Conservation (phyloP, 2,329 filamentous ascomycete genomes). For the Rhinocladiella similis region DNA sequence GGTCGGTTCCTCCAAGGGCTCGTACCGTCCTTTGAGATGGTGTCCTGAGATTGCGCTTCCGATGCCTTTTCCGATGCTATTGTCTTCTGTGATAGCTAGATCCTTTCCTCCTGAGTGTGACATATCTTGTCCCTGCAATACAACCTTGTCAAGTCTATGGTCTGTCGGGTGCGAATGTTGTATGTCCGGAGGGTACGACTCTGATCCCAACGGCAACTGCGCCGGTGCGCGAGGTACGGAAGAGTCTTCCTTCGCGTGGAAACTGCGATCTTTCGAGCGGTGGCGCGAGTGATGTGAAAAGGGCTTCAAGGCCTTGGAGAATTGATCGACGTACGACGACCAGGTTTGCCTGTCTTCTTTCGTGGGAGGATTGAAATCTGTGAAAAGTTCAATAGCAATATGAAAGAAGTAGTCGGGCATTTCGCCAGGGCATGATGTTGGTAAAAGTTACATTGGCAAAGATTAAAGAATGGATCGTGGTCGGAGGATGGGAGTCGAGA, state of each 20-base stretch:
- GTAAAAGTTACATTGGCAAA: background rate
- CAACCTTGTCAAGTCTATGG: conserved; percentile 79
- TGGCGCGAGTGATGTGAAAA: conserved; percentile 19
- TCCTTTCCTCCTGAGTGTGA: conserved; percentile 8
- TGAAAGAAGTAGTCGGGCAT: conserved; percentile 67
- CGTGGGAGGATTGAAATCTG: conserved; percentile 32
- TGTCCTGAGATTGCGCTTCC: conserved; percentile 61
- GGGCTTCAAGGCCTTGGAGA: conserved; percentile 26
- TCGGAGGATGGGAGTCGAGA: background rate
- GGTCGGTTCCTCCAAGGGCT: conserved; percentile 73
- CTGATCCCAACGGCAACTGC: conserved; percentile 2
- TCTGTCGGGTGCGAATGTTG: conserved; percentile 48
- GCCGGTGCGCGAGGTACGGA: background rate
- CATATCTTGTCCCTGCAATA: conserved; percentile 80
- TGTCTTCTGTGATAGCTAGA: conserved; percentile 28
- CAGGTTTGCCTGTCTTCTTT: conserved; percentile 2
- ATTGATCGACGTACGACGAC: conserved; percentile 15
- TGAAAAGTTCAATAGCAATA: conserved; percentile 60
- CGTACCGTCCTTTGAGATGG: conserved; percentile 78
- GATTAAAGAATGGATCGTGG: background rate
- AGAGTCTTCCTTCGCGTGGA: conserved; percentile 12
- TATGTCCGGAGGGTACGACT: conserved; percentile 28
- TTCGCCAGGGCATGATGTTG: conserved; percentile 32
- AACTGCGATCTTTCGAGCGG: conserved; percentile 15
- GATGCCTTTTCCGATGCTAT: conserved; percentile 49